Percentiles rank a stretch among this genome's conserved stretches.
These are phyloP conservation scores for Myxozyma geophila DNA, from an alignment of 805 yeast species.

Conservation along the genomic window DNA sequence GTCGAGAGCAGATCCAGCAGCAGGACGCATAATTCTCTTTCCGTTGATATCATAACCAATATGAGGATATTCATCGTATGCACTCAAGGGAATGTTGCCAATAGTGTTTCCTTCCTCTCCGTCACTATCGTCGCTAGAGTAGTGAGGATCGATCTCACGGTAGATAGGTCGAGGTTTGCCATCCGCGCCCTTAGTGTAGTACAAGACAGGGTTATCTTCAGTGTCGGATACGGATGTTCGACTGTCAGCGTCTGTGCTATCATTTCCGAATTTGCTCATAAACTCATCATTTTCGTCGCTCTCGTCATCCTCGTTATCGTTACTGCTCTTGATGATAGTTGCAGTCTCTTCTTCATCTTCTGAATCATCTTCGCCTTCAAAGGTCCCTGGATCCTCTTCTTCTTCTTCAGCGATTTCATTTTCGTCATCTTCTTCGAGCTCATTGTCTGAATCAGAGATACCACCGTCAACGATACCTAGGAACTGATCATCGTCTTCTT, in stretches of 20 bases:
- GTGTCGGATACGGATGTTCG: constrained; percentile 25
- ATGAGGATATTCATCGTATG: constrained; percentile 97
- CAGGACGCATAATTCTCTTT: constrained; percentile 98
- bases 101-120: constrained; percentile 80
- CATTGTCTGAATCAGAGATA: constrained; percentile 29
- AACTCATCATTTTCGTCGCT: constrained; percentile 22
- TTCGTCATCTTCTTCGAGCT: constrained; percentile 57
- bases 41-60: constrained; percentile 97
- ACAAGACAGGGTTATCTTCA: constrained; percentile 16
- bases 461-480: constrained; percentile 36
- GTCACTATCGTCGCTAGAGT: constrained; percentile 93
- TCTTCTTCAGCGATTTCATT: constrained; percentile 44
- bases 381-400: constrained; percentile 55
- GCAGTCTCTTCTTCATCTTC: constrained; percentile 48
- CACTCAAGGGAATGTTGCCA: constrained; percentile 90
- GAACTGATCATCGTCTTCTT: constrained; percentile 38
- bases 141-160: constrained; percentile 88
- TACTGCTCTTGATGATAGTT: constrained; percentile 42
- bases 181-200: constrained; percentile 53
- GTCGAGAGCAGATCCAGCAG: constrained; percentile 93
- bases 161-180: constrained; percentile 76
- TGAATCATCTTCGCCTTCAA: constrained; percentile 39
- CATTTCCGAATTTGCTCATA: constrained; percentile 14
- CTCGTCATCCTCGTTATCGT: constrained; percentile 38
- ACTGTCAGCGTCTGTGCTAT: constrained; percentile 26